Base-by-base conservation (phyloP, 1,284 basidiomycete genomes). In the Melampsora larici-populina region DNA sequence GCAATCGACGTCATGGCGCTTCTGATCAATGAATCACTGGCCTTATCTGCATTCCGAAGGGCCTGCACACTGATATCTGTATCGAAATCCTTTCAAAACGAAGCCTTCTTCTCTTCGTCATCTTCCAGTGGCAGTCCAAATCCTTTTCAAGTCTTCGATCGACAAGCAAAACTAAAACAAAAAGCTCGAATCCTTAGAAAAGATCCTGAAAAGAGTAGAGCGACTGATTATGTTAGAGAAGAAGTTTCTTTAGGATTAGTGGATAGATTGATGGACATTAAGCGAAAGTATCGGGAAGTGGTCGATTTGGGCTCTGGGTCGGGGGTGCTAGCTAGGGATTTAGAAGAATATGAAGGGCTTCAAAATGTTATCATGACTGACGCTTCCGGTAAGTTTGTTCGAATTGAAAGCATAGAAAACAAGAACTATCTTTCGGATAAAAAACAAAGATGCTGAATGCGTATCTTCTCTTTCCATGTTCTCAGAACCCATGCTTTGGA, bases 161-260 rank as follows among this genome's bases (percentile, higher is more conserved):
- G 95, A 65, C 84, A 87, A 65, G 89, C 87, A n/a, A 99, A 99
- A 85, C 87, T 86, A 49, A 82, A 89, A 13, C 96, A 99, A 84
- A 90, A 89, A 81, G 90, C 96, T 82, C 87, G 90, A 15, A 91
- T 94, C 0, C 92, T 89, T 1, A 78, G 82, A 63, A 87, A 86
- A 68, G 87, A 88, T 64, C 87, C 85, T 17, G 83, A 85, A 40
- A 86, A 87, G 62, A 94, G 90, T 81, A 87, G 89, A 79, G 88
- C 89, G 0, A 93, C 97, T 0, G 97, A 99, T 86, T 99, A 99
- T 84, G 86, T 99, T 26, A 88, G 93, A 40, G 89, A 93, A 77
- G 94, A 95, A 82, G 89, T 96, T 3, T 94, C 81, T 36, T 33
- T 11, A 66, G 79, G 43, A 62, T 60, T 58, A 8, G 40, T 51